phyloP scores from a whole-genome alignment of 176 grass and related monocot species.

The Canna indica region DNA sequence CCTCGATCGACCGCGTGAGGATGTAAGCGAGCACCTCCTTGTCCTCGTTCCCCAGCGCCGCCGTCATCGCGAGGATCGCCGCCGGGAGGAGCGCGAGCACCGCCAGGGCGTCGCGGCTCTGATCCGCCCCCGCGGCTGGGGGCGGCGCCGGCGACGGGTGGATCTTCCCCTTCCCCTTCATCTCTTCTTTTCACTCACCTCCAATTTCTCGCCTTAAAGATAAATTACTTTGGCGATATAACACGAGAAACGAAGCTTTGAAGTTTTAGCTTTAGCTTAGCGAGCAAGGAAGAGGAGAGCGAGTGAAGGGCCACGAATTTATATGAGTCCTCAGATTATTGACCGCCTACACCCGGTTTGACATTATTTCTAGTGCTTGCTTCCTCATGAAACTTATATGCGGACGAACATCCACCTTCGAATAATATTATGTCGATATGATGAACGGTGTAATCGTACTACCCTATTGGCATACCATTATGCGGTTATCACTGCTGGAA shows the following conservation, averaged over 20 bases:
- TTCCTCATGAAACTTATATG: too few species aligned
- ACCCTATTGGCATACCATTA: too few species aligned
- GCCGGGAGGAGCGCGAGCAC: conserved; percentile 36
- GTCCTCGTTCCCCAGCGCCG: conserved; percentile 35
- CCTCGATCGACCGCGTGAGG: conserved; percentile 49
- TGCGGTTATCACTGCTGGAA: too few species aligned
- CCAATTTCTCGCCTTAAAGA: background rate
- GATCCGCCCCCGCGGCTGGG: background rate
- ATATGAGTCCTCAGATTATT: background rate
- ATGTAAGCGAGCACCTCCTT: conserved; percentile 72
- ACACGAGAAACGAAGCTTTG: too few species aligned
- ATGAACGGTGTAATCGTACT: too few species aligned
- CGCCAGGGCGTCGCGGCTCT: background rate
- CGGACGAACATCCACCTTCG: background rate
- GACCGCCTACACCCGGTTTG: background rate
- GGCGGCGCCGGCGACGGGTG: conserved; percentile 43
- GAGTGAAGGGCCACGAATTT: background rate
- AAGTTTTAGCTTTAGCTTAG: too few species aligned
- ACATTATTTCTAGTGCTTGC: too few species aligned
- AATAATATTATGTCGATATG: background rate
- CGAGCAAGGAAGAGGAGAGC: background rate
- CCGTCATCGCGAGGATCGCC: conserved; percentile 33
- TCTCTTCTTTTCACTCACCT: background rate
- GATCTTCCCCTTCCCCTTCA: conserved; percentile 59
- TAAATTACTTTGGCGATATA: background rate